Evolutionary conservation across 345 rosid genomes (phyloP), one percentile per base, ranked within the genome.

Genomic region (Brassica juncea): DNA sequence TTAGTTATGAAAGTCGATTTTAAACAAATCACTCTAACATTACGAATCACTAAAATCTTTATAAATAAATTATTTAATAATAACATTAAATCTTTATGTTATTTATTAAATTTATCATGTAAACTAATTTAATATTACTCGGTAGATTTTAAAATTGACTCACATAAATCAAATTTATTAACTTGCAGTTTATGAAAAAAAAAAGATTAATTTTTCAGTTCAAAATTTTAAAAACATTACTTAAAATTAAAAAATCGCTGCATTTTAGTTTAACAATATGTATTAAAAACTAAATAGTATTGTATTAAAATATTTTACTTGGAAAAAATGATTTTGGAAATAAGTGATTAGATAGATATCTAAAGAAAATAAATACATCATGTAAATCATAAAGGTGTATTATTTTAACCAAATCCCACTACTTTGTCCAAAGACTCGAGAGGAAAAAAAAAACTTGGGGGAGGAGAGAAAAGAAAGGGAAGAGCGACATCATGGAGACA

Each of bases 401-500:
- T n/a, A 52, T 52, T 15, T 12, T 15, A 52, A 52, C 57, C 21
- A 52, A n/a, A 4, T 21, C 57, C 5, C 57, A 52, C 21, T n/a
- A 49, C 16, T 49, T 49, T 49, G 19, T 49, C 57, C n/a, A 52
- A 47, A 52, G 58, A 52, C 57, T n/a, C 15, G 19, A 52, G 57
- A n/a, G 8, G 16, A 47, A 49, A 49, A 49, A 35, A 35, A 35
- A 49, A 49, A 52, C 21, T 15, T 0, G 9, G 3, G 58, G 4
- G 23, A 8, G n/a, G 19, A 54, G 5, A 52, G 54, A 15, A 54
- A n/a, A 52, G 54, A 15, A 42, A 55, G 55, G 55, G 63, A 62
- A 14, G 37, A 31, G 8, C 37, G 60, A 23, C 60, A 25, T 6
- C 4, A 82, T 79, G 85, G 82, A 66, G 71, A 15, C 70, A 8